Base-by-base conservation (phyloP, 2,329 filamentous ascomycete genomes). In the Moelleriella libera region DNA sequence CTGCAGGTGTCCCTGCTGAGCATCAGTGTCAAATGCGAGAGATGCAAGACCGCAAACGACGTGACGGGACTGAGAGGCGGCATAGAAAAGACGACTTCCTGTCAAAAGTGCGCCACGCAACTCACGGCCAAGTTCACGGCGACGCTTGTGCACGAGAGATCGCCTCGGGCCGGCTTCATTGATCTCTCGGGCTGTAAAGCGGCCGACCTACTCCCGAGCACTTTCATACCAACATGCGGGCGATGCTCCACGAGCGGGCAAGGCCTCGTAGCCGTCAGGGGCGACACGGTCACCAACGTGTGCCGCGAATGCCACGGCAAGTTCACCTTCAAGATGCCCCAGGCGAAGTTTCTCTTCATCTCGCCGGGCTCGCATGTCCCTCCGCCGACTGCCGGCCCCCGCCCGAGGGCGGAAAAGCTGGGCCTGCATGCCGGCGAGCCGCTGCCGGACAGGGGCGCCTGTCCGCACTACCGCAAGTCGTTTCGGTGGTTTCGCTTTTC, bases 241-340 rank as follows among this genome's bases (percentile, higher is more conserved):
- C 73, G 76, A 57, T 94, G 87, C 64, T 92, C 86, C 31, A 84
- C 80, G 1, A 57, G 77, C 1, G 78, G 80, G 51, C 74, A 75
- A 4, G 85, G 84, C 1, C 72, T 92, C 34, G 72, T 82, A 12
- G 80, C 84, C 5, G 83, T 90, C 5, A 74, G 83, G 30, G 85
- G 85, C 43, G 85, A 90, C 50, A 78, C 77, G 14, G 76, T 78
- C 28, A 81, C 80, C 57, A 85, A 87, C 49, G 75, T 87, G 39
- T 94, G 87, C 64, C 78, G 86, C 45, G 76, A 83, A 56, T 94
- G 87, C 60, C 86, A 92, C 68, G 71, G 73, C 47, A 83, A 82
- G 60, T 89, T 92, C 75, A 83, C 77, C 12, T 86, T 92, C 65
- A 82, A 80, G 60, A 77, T 92, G 44, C 83, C 83, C 29, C 80